A percentile compares a stretch with the other conserved stretches of the same genome.
These are phyloP conservation scores for Dendrocalamus latiflorus DNA, from an alignment of 202 grass and related monocot species.

Conservation along the genomic window DNA sequence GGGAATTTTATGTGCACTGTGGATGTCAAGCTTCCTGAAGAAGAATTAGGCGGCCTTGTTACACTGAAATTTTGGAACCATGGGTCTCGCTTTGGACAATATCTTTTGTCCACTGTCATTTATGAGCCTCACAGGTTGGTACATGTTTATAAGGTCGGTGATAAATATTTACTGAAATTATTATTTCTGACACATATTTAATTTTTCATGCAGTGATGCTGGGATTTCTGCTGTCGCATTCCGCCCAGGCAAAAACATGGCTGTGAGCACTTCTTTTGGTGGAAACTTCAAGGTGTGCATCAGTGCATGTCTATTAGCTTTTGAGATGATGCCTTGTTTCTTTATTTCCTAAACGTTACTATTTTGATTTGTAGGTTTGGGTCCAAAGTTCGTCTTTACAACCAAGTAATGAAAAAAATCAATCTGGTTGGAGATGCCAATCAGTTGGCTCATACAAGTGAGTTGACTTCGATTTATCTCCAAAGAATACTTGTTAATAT, in stretches of 20 bases:
- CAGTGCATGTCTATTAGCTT: conserved; percentile 14
- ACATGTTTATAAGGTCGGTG: conserved; percentile 7
- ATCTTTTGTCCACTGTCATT: conserved; percentile 79
- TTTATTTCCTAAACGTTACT: conserved; percentile 17
- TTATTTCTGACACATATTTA: conserved; percentile 6
- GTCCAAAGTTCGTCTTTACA: too few relatives aligned
- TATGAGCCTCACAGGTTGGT: conserved; percentile 93
- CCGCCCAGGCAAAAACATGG: too few relatives aligned
- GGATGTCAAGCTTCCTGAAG: conserved; percentile 86
- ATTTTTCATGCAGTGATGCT: conserved; percentile 61
- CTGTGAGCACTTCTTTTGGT: too few relatives aligned
- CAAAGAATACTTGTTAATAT: background rate
- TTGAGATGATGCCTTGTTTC: conserved; percentile 19
- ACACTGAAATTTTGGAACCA: conserved; percentile 86
- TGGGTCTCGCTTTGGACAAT: conserved; percentile 48
- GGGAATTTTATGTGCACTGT: too few relatives aligned
- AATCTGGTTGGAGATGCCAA: too few relatives aligned
- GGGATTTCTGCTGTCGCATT: too few relatives aligned
- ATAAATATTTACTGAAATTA: conserved; percentile 9
- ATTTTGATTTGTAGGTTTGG: too few relatives aligned
- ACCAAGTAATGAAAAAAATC: too few relatives aligned
- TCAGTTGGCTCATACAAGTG: too few relatives aligned
- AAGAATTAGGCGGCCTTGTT: conserved; percentile 77
- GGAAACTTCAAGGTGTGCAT: too few relatives aligned
- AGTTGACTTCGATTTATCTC: conserved; percentile 16